Conservation (phyloP, 2,329 filamentous ascomycete species). For the Bretziella fagacearum region DNA sequence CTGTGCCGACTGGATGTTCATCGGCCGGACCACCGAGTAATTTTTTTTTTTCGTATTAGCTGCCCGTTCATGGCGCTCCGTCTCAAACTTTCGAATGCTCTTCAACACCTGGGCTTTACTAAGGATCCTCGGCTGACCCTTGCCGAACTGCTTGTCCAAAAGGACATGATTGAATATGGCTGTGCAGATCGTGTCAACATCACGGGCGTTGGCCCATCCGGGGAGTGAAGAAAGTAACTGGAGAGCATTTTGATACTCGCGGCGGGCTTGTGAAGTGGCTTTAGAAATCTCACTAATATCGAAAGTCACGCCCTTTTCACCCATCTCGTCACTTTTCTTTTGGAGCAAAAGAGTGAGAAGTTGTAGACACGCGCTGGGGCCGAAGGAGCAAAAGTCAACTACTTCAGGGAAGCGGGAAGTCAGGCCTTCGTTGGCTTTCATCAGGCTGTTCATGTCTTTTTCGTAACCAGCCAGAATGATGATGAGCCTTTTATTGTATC, state of each 20-base stretch:
- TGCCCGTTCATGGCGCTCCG: no score
- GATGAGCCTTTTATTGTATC: slow-evolving; percentile 42
- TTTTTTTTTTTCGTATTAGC: no score
- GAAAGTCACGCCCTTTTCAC: neutral
- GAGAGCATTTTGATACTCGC: neutral
- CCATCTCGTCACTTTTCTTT: slow-evolving; percentile 12
- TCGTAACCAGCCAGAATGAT: slow-evolving; percentile 55
- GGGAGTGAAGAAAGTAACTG: neutral
- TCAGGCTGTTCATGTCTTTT: slow-evolving; percentile 44
- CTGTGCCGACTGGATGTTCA: neutral
- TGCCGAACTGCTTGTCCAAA: neutral
- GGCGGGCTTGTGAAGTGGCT: neutral
- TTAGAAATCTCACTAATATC: slow-evolving; percentile 8
- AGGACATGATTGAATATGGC: neutral
- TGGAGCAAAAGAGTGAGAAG: slow-evolving; percentile 25
- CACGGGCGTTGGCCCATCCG: neutral
- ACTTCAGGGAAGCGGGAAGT: slow-evolving; percentile 47
- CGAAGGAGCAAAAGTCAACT: slow-evolving; percentile 36
- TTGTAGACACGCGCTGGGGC: slow-evolving; percentile 24
- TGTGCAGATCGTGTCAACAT: neutral
- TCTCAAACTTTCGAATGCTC: neutral
- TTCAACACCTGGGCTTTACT: neutral
- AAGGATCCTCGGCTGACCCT: neutral
- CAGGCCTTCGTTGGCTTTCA: slow-evolving; percentile 44
- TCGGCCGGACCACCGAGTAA: no score